Base-by-base conservation (phyloP, 148 eudicot genomes). In the Vaccinium macrocarpon region DNA sequence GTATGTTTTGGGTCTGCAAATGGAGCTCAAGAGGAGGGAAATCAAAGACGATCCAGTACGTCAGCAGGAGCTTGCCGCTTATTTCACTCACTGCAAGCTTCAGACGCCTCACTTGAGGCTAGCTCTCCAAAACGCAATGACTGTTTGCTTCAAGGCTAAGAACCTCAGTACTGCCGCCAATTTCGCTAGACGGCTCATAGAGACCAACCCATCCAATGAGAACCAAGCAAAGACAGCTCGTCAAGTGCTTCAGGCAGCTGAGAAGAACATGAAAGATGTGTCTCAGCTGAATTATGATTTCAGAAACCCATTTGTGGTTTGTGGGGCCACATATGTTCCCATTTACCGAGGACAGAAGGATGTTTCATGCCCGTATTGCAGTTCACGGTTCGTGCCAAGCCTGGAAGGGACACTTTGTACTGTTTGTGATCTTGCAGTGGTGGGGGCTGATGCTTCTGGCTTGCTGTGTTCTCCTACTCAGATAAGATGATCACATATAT, bases 361-460 rank as follows among this genome's bases (percentile, higher is more conserved):
- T 53, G 92, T 91, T 7, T 86, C 91, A 1, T 96, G 99, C 86
- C 99, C 99, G 0, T 96, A 93, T 82, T 96, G 99, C 82, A 86
- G 89, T 72, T 87, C 98, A 8, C 94, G 91, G 72, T 96, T 93
- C 77, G 97, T 96, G 77, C 95, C 95, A 35, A 78, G 85, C 71
- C 94, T 92, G 80, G 95, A 93, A 71, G 98, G 98, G 79, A 90
- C 93, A 84, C 79, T 92, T 9, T 96, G 99, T 87, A 84, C 88
- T 81, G 94, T 94, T 68, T 96, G 99, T 88, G 94, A 96, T 83
- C 93, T 96, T 52, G 88, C 99, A 0, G 90, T 88, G 38, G 90
- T 96, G 61, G 99, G 99, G 18, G 89, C 94, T 3, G 99, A 96
- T 86, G 99, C 99, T 62, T 96, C 99, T 23, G 99, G 99, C 55